phyloP scores from a whole-genome alignment of 768 basidiomycete species.

The Panellus pusillus region DNA sequence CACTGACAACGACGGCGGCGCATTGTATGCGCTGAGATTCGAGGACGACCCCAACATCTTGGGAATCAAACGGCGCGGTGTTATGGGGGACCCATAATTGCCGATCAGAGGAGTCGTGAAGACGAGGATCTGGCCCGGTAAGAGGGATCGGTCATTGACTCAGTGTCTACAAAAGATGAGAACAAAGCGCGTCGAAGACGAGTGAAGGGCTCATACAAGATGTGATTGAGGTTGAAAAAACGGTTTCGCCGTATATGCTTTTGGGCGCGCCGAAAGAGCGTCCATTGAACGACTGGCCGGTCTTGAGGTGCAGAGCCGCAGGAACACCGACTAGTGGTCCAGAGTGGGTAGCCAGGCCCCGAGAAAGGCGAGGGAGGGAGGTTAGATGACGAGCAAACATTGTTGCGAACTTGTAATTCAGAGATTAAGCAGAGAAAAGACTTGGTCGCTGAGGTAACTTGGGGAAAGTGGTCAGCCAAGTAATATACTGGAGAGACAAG shows the following conservation, averaged over 20 bases:
- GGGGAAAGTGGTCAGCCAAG: conserved; percentile 26
- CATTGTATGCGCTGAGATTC: conserved; percentile 92
- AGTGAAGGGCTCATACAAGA: conserved; percentile 64
- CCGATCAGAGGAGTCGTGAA: conserved; percentile 99
- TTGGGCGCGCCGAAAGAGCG: conserved; percentile 85
- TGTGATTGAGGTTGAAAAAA: conserved; percentile 98
- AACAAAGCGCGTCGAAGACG: conserved; percentile 4
- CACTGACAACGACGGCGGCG: conserved; percentile 88
- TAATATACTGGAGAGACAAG: neutral
- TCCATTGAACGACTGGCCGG: conserved; percentile 90
- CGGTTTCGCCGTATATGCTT: conserved; percentile 94
- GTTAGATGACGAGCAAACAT: conserved; percentile 63
- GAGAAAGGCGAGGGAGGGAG: conserved; percentile 48
- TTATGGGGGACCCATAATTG: conserved; percentile 97
- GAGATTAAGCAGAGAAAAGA: conserved; percentile 67
- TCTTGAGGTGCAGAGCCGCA: conserved; percentile 88
- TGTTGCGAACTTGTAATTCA: conserved; percentile 29
- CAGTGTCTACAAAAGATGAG: conserved; percentile 69
- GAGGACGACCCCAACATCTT: conserved; percentile 83
- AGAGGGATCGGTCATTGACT: conserved; percentile 99
- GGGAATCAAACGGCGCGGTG: conserved; percentile 63
- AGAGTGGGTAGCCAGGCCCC: conserved; percentile 70
- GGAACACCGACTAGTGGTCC: conserved; percentile 52
- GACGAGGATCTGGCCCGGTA: conserved; percentile 98
- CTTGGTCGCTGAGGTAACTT: conserved; percentile 89